Evolutionary conservation across 1,284 basidiomycete species (phyloP), one percentile per base, ranked within the genome.

Genomic region (Fomitopsis betulina): DNA sequence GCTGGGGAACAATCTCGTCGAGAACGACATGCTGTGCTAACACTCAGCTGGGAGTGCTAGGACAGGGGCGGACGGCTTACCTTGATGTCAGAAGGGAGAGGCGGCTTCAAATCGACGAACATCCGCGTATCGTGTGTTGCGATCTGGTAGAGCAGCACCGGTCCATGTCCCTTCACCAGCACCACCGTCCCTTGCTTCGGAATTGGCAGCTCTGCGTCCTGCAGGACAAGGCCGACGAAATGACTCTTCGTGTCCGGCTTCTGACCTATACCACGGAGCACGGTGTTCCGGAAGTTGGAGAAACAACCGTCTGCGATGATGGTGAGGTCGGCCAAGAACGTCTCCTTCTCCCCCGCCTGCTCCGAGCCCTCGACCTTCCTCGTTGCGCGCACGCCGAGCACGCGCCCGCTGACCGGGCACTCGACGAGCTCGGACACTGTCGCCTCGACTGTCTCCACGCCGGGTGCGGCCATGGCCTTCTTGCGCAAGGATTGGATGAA

Each of bases 251-350:
- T 85, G 9, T 75, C 71, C 68, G 89, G 70, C 73, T 79, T 77
- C 67, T 72, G 74, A 17, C 72, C 73, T 25, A 74, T 71, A 9
- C 72, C 64, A 55, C 82, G 79, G 77, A 88, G 79, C 58, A 88
- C 80, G 55, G 73, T 61, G 60, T 70, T 70, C 51, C 91, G 80
- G 76, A 93, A 93, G 67, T 91, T 92, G 45, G 94, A 96, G 73
- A 95, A 94, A 73, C 94, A 98, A 0, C 96, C 96, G 72, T 99
- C 96, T 7, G 95, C 94, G 57, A 98, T 77, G 70, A 99, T 79
- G 49, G 94, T 94, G 49, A 99, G 73, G 47, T 89, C 85, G 0
- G 92, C 94, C 57, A 78, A 83, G 62, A 87, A 84, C 0, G 75
- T 64, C 62, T 84, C 78, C 68, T 83, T 84, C 62, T 73, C 73